phyloP scores from a whole-genome alignment of 1,139 yeast species.

The Magnusiomyces tetraspermus region DNA sequence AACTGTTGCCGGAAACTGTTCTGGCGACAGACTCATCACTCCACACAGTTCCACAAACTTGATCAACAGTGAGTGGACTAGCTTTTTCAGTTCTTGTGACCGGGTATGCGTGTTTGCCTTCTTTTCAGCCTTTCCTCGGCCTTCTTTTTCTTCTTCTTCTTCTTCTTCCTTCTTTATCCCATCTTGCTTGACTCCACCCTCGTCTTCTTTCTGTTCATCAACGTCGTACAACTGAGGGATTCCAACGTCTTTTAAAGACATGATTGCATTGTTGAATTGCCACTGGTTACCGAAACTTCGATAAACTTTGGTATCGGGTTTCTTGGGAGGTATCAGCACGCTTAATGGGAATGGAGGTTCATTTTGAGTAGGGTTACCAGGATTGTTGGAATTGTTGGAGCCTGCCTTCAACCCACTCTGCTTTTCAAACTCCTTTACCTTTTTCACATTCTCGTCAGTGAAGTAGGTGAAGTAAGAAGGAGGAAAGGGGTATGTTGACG shows the following conservation, averaged over 20 bases:
- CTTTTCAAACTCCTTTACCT: constrained; percentile 28
- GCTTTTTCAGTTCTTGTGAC: constrained; percentile 49
- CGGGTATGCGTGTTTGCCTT: constrained; percentile 14
- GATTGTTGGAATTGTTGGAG: not conserved
- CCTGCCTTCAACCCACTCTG: not conserved
- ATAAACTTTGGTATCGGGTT: constrained; percentile 49
- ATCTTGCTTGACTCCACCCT: constrained; percentile 20
- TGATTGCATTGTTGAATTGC: constrained; percentile 64
- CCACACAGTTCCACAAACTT: constrained; percentile 70
- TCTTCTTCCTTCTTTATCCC: constrained; percentile 16
- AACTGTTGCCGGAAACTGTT: constrained; percentile 51
- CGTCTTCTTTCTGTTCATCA: constrained; percentile 16
- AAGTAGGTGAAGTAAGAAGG: constrained; percentile 66
- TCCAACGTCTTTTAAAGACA: constrained; percentile 58
- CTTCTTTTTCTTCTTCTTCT: not conserved
- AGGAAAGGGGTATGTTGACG: constrained; percentile 55
- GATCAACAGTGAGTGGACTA: constrained; percentile 57
- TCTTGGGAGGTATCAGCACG: constrained; percentile 55
- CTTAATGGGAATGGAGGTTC: constrained; percentile 33
- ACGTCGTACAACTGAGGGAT: constrained; percentile 50
- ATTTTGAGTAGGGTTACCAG: no score
- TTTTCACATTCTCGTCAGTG: constrained; percentile 49
- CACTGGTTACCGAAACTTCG: constrained; percentile 76
- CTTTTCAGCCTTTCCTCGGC: constrained; percentile 4
- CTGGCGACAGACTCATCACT: constrained; percentile 60